Conservation (phyloP, 352 stramenopile species). For the Plasmopara halstedii region DNA sequence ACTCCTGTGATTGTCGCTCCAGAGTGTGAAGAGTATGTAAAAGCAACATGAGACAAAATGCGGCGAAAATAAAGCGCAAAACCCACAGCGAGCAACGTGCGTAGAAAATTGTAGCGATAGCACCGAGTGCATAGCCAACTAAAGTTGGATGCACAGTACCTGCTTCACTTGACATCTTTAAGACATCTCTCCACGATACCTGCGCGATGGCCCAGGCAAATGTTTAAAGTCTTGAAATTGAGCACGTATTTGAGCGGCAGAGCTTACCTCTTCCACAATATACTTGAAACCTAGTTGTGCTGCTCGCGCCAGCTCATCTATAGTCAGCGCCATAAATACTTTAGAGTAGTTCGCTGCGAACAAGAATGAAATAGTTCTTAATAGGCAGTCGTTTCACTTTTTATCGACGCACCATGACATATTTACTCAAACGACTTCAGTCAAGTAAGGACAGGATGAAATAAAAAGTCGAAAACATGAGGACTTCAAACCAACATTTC, state of each 20-base stretch:
- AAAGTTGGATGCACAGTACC: slow-evolving; percentile 54
- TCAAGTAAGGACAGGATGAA: too few relatives aligned
- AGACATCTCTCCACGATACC: slow-evolving; percentile 34
- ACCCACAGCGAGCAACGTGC: slow-evolving; percentile 11
- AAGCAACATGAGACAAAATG: slow-evolving; percentile 21
- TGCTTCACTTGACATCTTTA: slow-evolving; percentile 43
- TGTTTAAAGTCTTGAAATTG: not conserved
- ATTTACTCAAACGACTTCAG: too few relatives aligned
- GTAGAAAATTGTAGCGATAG: slow-evolving; percentile 33
- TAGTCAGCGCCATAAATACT: slow-evolving; percentile 11
- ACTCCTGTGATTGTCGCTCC: slow-evolving; percentile 21
- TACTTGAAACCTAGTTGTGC: slow-evolving; percentile 16
- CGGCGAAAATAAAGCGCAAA: slow-evolving; percentile 11
- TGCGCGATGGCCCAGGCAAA: slow-evolving; percentile 5
- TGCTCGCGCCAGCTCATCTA: slow-evolving; percentile 19
- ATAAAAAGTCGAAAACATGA: too few relatives aligned
- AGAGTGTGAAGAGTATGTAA: slow-evolving; percentile 14
- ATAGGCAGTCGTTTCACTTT: slow-evolving; percentile 12
- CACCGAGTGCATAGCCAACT: slow-evolving; percentile 42
- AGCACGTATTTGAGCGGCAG: not conserved
- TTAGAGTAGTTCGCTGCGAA: not conserved
- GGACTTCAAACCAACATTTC: too few relatives aligned
- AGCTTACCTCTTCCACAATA: slow-evolving; percentile 19
- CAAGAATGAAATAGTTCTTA: not conserved
- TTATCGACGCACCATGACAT: too few relatives aligned